Evolutionary conservation across 2,329 filamentous ascomycete species (phyloP), one percentile per base, ranked within the genome.

Genomic region (Pseudogymnoascus sp.): DNA sequence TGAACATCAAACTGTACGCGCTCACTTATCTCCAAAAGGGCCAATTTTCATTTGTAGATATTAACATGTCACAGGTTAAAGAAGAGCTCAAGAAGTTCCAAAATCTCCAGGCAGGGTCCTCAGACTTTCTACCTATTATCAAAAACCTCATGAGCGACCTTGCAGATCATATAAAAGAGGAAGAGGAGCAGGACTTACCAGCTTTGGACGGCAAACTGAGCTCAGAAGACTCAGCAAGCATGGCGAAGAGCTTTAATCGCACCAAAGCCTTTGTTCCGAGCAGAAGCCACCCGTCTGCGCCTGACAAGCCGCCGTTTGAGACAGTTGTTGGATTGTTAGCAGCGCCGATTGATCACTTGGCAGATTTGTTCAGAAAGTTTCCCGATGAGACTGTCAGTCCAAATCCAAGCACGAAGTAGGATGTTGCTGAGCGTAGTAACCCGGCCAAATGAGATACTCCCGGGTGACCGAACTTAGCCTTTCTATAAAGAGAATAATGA

Each of bases 321-420:
- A 81, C 77, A 0, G 78, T 75, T 0, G 75, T 75, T 61, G 80
- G 78, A 0, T 64, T 85, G 19, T 62, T 85, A 68, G 71, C 78
- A 0, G 80, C 82, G 12, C 82, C 82, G 0, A 71, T 85, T 15
- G 83, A 85, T 67, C 76, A 75, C 61, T 62, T 85, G 30, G 71
- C 71, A 35, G 81, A 85, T 67, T 57, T 82, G 5, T 82, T 84
- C 63, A 70, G 77, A 18, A 79, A 77, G 66, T 85, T 82, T 64
- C 79, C 79, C 2, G 70, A 76, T 23, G 60, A 71, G 59, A 71
- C 59, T 55, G 57, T 60, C 30, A 60, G 34, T 58, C 37, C 12
- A 65, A 63, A 60, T 58, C 61, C 61, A 45, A 39, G 26, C 23
- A 63, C 23, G n/a, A 61, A 63, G 52, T 37, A 37, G 34, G n/a